Evolutionary conservation across 2,329 filamentous ascomycete species (phyloP).

Genomic region (Neocucurbitaria cava): DNA sequence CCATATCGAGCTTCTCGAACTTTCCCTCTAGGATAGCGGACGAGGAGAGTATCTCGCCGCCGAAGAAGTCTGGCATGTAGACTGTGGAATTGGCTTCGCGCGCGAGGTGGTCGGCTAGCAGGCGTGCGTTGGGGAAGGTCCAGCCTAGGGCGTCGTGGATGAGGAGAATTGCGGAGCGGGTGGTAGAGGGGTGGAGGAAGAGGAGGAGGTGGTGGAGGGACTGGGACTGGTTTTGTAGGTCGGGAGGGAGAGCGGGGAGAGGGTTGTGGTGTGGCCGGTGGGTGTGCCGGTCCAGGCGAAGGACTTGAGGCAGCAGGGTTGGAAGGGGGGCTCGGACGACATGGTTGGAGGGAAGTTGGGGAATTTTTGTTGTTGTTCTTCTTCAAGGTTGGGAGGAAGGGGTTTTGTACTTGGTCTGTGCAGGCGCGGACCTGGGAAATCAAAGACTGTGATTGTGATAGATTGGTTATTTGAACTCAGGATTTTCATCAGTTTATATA

Average conservation of each 20-base stretch:
- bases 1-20: constrained; percentile 43
- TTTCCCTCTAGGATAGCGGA: constrained; percentile 7
- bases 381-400: no score
- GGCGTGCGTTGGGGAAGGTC: constrained; percentile 51
- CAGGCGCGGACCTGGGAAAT: no score
- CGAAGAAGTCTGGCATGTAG: constrained; percentile 53
- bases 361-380: no score
- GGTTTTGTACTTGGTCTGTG: no score
- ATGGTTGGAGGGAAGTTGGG: background rate
- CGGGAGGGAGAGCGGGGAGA: no score
- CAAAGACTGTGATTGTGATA: background rate
- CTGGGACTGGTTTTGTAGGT: no score
- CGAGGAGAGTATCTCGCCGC: constrained; percentile 18
- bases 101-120: constrained; percentile 55
- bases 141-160: constrained; percentile 54
- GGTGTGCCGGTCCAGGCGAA: constrained; percentile 47
- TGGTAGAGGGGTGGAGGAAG: no score
- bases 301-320: constrained; percentile 37
- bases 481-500: background rate
- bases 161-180: constrained; percentile 50
- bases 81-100: constrained; percentile 49
- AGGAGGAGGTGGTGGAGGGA: no score
- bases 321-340: constrained; percentile 4
- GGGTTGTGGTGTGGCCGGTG: no score
- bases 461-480: background rate